Evolutionary conservation across 2,329 filamentous ascomycete species (phyloP), one percentile per base, ranked within the genome.

Genomic region (Seiridium unicorne): DNA sequence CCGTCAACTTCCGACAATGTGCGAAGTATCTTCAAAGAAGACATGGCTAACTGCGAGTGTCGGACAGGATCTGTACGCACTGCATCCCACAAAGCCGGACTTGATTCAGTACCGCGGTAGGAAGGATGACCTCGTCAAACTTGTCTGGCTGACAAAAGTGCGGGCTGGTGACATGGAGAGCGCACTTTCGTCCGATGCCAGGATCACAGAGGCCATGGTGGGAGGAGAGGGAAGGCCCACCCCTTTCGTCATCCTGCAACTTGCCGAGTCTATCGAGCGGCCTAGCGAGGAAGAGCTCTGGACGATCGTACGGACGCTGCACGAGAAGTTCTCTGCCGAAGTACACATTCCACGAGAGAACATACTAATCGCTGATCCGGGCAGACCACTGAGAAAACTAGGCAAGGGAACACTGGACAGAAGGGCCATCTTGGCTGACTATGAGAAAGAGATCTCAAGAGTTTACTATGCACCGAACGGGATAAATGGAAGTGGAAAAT

Each of bases 321-420:
- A 60, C 5, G 51, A 55, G 10, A 47, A 34, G 34, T n/a, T 40
- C 5, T 55, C 54, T 35, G 51, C 51, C 44, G 51, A 60, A 8
- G 44, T 60, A 10, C 51, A 47, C 2, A 55, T 60, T 9, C 58
- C 53, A 9, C 26, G 34, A 11, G 35, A 60, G 13, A 60, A 60
- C 18, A 35, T 56, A 5, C 44, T 60, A 13, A 35, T 60, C 6
- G 53, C 58, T 18, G 58, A 55, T 38, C 4, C 34, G 2, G 44
- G 11, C 0, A 47, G 44, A 36, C 58, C 58, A 26, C 46, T 56
- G 34, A 48, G 38, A 44, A 44, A 44, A 46, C 46, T 60, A 51
- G 44, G 44, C 18, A 60, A 60, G 44, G 58, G 58, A 18, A 60
- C 58, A 2, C 44, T 60, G 18, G 53, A 60, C 10, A 42, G 58